Evolutionary conservation across 192 early-diverging fungal genomes (phyloP), one percentile per base, ranked within the genome.

Genomic region (Entrophospora sp.): DNA sequence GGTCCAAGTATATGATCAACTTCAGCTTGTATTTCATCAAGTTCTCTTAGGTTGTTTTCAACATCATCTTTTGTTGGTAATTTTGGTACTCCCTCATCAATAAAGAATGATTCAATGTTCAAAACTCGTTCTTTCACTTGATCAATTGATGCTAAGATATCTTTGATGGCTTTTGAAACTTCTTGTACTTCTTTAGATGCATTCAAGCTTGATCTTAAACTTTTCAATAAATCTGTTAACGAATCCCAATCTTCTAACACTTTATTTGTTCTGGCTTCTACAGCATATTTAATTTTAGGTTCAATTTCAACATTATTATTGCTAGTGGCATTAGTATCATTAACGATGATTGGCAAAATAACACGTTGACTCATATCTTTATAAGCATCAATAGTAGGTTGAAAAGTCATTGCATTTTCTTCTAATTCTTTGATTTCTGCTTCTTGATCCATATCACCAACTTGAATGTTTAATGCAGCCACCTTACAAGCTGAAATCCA

Each of bases 401-500:
- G 64, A 12, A 66, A 66, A 12, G n/a, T 37, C 9, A 16, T 37
- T 32, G 55, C 46, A 55, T 55, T 55, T 13, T 42, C 51, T 42
- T 66, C 64, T 28, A 66, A 28, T 13, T 30, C 10, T 18, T 18
- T 12, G 8, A 66, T 66, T 18, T 55, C 64, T 10, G 8, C 16
- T 28, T 66, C 64, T 43, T 66, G 64, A 32, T 66, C 64, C 31
- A 44, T 16, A 28, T 30, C 28, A 20, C 20, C 51, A 42, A 42
- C 37, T 43, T 52, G 64, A 55, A 66, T 53, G 16, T 56, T 32
- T 4, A 66, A 27, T 40, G 42, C 36, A 28, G 64, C 64, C 16
- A 28, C 9, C 18, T 66, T 66, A 44, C 75, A 77, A 14, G 53
- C 45, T 27, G 44, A 38, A 30, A 74, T 74, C 75, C 75, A 77